phyloP scores from a whole-genome alignment of 805 yeast species.

The Pichia occidentalis region DNA sequence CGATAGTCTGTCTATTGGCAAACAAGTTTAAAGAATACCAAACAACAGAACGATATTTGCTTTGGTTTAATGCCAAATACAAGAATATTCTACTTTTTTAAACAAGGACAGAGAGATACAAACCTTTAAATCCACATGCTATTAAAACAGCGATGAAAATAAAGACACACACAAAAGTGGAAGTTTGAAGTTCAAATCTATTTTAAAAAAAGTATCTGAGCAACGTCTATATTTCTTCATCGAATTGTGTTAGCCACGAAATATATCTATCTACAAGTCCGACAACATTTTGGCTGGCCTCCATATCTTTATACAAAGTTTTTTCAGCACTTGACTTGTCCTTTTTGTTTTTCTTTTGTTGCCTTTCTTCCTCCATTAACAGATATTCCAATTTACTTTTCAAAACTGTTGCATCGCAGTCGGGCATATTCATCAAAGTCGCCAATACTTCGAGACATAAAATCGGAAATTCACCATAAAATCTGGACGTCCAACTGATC shows the following conservation, averaged over 20 bases:
- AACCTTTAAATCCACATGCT: too few species aligned
- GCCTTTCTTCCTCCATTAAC: conserved; percentile 7
- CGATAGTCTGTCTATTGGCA: too few species aligned
- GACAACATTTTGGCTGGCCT: conserved; percentile 14
- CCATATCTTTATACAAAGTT: conserved; percentile 9
- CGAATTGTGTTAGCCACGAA: conserved; percentile 29
- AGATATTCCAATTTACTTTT: conserved; percentile 35
- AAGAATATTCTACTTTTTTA: too few species aligned
- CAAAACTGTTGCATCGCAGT: conserved; percentile 30
- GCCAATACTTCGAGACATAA: conserved; percentile 37
- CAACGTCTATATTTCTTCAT: too few species aligned
- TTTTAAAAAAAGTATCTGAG: too few species aligned
- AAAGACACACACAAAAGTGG: too few species aligned
- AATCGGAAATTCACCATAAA: conserved; percentile 50
- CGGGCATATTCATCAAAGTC: conserved; percentile 33
- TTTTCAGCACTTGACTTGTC: conserved; percentile 15
- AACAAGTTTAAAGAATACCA: too few species aligned
- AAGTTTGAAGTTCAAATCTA: too few species aligned
- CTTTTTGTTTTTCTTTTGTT: conserved; percentile 3
- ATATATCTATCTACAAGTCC: conserved; percentile 24
- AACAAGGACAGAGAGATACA: too few species aligned
- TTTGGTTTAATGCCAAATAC: too few species aligned
- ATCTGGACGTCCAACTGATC: conserved; percentile 57
- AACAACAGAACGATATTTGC: too few species aligned
- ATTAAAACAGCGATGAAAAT: too few species aligned